Percentiles rank a stretch among this genome's conserved stretches.
Conservation (phyloP, 306 rosid genomes). For the Trifolium pratense region DNA sequence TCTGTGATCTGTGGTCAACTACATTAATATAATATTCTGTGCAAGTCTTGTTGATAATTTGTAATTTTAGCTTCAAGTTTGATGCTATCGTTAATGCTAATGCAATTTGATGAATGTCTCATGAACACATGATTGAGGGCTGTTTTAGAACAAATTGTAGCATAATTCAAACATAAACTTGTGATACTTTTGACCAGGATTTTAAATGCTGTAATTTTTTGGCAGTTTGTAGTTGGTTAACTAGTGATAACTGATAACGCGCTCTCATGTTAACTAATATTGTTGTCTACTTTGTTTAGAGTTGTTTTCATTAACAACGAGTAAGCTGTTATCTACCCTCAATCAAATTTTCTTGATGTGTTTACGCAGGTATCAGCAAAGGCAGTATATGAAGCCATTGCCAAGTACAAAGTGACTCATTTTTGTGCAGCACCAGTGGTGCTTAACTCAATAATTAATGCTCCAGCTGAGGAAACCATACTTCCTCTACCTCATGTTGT, state of each 20-base stretch:
- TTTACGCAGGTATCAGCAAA: constrained; percentile 72
- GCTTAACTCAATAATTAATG: constrained; percentile 81
- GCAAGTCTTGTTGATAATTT: constrained; percentile 11
- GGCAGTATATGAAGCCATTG: constrained; percentile 78
- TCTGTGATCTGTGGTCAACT: not conserved
- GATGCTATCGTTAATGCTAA: not conserved
- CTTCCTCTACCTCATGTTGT: constrained; percentile 89
- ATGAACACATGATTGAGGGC: not conserved
- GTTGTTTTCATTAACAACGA: not conserved
- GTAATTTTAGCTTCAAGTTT: constrained; percentile 10
- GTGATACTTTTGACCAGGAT: constrained; percentile 10
- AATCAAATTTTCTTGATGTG: not conserved
- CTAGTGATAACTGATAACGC: not conserved
- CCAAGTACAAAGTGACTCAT: constrained; percentile 74
- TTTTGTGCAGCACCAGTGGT: constrained; percentile 98
- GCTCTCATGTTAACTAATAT: not conserved
- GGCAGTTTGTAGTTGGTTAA: not conserved
- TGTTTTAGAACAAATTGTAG: not conserved
- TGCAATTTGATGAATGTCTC: constrained; percentile 8
- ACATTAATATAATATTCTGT: not conserved
- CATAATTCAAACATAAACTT: constrained; percentile 9
- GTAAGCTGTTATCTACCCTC: constrained; percentile 10
- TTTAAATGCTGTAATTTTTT: constrained; percentile 11
- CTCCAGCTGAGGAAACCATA: constrained; percentile 67
- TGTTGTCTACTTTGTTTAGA: constrained; percentile 8